These are phyloP conservation scores for Letharia lupina DNA, from an alignment of 495 filamentous ascomycete genomes.

Conservation along the genomic window DNA sequence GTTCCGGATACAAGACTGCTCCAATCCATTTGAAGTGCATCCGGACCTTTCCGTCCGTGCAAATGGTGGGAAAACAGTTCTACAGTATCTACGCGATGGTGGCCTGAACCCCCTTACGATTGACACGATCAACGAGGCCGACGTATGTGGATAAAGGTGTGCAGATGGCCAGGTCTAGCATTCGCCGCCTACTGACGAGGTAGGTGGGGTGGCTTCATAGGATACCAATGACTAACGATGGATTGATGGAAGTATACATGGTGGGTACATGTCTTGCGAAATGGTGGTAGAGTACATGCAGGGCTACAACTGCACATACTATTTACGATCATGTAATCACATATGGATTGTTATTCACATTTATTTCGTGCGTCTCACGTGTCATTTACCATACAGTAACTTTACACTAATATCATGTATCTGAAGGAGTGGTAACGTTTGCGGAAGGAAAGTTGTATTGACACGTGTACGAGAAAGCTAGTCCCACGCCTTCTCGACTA, in stretches of 20 bases:
- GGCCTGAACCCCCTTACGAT: not conserved
- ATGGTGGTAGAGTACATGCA: not conserved
- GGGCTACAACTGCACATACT: not conserved
- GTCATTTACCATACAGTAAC: no score
- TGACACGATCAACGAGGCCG: not conserved
- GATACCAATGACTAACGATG: not conserved
- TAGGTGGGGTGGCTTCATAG: not conserved
- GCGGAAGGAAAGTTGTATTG: no score
- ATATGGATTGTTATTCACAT: no score
- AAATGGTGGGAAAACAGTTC: not conserved
- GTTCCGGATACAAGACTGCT: not conserved
- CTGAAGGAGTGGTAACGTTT: no score
- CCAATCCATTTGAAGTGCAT: rapidly evolving
- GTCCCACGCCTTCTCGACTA: no score
- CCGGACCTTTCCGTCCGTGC: not conserved
- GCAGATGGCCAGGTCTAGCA: not conserved
- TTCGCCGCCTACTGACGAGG: not conserved
- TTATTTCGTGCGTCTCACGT: no score
- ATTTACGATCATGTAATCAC: not conserved
- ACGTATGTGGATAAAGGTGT: not conserved
- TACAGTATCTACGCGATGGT: not conserved
- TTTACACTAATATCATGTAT: no score
- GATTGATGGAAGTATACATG: not conserved
- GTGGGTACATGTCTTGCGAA: not conserved
- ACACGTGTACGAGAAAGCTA: no score